Percentiles rank a stretch among this genome's conserved stretches.
These are phyloP conservation scores for Metahyphopichia silvanorum DNA, from an alignment of 805 yeast genomes.

Conservation along the genomic window DNA sequence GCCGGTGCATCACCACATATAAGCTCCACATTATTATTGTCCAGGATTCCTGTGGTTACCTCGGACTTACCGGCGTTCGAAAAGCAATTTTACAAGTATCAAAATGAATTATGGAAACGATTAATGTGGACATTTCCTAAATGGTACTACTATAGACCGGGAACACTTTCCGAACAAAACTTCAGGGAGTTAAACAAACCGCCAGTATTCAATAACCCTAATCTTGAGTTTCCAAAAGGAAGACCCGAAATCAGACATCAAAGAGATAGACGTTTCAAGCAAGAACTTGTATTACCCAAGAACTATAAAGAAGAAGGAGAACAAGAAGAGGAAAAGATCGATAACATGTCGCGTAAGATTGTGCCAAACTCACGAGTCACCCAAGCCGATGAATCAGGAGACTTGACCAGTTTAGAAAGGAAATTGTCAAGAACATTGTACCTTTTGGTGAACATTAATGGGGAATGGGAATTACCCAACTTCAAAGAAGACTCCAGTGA, in stretches of 20 bases:
- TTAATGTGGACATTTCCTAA: constrained; percentile 98
- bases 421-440: constrained; percentile 76
- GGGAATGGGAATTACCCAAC: constrained; percentile 79
- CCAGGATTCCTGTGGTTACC: constrained; percentile 83
- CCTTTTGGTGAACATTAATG: constrained; percentile 53
- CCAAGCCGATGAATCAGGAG: constrained; percentile 66
- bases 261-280: constrained; percentile 84
- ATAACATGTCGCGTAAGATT: constrained; percentile 66
- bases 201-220: constrained; percentile 70
- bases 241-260: constrained; percentile 81
- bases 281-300: constrained; percentile 72
- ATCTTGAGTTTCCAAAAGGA: constrained; percentile 78
- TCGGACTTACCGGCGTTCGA: constrained; percentile 74
- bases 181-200: constrained; percentile 72
- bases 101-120: constrained; percentile 80
- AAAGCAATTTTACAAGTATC: constrained; percentile 72
- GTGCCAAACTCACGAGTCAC: constrained; percentile 70
- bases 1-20: constrained; percentile 15
- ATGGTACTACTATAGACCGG: constrained; percentile 86
- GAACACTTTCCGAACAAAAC: constrained; percentile 82
- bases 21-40: constrained; percentile 58
- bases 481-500: constrained; percentile 40
- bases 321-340: constrained; percentile 28
- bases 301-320: constrained; percentile 41
- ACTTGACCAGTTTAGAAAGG: constrained; percentile 72